Evolutionary conservation across 441 rosid species (phyloP).

Genomic region (Populus hybrid): DNA sequence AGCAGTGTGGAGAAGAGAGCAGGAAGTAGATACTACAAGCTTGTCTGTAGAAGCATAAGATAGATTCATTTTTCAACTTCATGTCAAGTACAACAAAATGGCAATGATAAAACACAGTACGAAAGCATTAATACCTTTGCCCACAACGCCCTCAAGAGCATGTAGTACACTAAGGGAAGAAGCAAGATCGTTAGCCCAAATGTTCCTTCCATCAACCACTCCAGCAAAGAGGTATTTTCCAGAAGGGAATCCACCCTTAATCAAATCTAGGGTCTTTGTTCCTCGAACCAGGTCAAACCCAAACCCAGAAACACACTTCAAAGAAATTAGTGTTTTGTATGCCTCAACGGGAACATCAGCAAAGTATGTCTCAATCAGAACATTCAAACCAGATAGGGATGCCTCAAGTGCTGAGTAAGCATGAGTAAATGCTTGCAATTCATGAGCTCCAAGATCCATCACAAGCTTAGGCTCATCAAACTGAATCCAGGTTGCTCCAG

Average conservation of each 20-base stretch:
- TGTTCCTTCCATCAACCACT: slow-evolving; percentile 95
- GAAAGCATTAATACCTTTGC: slow-evolving; percentile 61
- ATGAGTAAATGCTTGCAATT: slow-evolving; percentile 67
- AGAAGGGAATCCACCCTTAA: slow-evolving; percentile 72
- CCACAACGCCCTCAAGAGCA: slow-evolving; percentile 69
- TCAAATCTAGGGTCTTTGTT: slow-evolving; percentile 67
- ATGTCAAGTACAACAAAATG: background rate
- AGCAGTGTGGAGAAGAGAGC: slow-evolving; percentile 96
- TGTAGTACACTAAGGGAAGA: slow-evolving; percentile 54
- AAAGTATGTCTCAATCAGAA: slow-evolving; percentile 84
- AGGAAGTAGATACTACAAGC: slow-evolving; percentile 91
- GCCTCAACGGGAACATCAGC: slow-evolving; percentile 84
- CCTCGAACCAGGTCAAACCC: slow-evolving; percentile 96
- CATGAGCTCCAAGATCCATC: slow-evolving; percentile 74
- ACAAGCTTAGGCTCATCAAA: slow-evolving; percentile 92
- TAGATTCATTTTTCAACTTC: background rate
- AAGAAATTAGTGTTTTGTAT: slow-evolving; percentile 70
- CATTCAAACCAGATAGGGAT: slow-evolving; percentile 77
- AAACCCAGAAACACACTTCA: slow-evolving; percentile 85
- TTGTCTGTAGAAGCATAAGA: slow-evolving; percentile 49
- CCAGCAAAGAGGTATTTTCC: slow-evolving; percentile 96
- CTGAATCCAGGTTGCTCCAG: slow-evolving; percentile 97
- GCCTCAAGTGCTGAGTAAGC: slow-evolving; percentile 78
- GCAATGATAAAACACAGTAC: background rate
- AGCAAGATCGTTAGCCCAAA: slow-evolving; percentile 95